Base-by-base conservation (phyloP, 345 rosid species). In the Citrus australasica region DNA sequence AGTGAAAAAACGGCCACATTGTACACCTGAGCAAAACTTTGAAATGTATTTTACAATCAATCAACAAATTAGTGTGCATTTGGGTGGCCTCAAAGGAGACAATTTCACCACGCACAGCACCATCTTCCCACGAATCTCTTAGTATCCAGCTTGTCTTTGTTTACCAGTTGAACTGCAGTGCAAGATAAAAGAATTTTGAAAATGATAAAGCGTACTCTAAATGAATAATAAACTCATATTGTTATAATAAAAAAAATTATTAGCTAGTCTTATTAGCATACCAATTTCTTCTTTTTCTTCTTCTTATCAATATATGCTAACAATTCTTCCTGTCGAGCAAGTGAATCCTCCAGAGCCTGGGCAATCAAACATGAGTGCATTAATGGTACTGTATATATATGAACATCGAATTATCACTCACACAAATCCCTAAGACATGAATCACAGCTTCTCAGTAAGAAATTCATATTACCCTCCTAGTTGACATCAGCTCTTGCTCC, bases 261-360 rank as follows among this genome's bases (percentile, higher is more conserved):
- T 30, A 35, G 35, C 40, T 65, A 63, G 77, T 56, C 78, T 73
- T 30, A 14, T 72, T 38, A 11, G 53, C 81, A 13, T 79, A 90
- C 93, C 81, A 86, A 78, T 88, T 90, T 93, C 89, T 90, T 94
- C 85, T 90, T 93, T 83, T 90, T 93, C 86, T 92, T 93, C 88
- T 95, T 95, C 73, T 92, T 92, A 56, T 93, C 95, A 24, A 95
- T 80, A 83, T 92, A 93, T 17, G 92, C 93, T 55, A 88, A 48
- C 6, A 95, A 88, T 78, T 95, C 97, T 74, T 89, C 92, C 71
- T 92, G 98, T 67, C 84, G 90, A 38, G 88, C 53, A 63, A 90
- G 83, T 3, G 98, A 87, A 8, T 95, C 96, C 66, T 92, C 99
- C 75, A 95, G 82, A 42, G 96, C 96, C 98, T 95, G 86, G 65